These are phyloP conservation scores for Leishmania arabica DNA, from an alignment of 208 protist species.

Conservation along the genomic window DNA sequence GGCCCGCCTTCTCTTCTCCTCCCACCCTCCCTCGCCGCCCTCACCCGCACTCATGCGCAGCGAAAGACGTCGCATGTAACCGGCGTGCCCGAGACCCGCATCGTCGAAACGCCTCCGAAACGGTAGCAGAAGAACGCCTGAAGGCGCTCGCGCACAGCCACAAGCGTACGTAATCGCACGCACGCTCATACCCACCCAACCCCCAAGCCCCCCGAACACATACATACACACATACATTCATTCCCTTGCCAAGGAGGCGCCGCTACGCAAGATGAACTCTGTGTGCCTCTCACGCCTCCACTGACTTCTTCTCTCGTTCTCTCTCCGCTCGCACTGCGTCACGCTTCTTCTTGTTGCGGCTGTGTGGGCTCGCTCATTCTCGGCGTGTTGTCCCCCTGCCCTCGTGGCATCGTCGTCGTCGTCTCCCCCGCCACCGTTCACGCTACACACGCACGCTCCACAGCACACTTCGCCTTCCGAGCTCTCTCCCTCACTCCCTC, in stretches of 20 bases:
- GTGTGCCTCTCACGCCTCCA: background rate
- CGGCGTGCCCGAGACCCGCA: background rate
- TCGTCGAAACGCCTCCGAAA: background rate
- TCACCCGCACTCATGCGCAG: background rate
- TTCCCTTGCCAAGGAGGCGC: background rate
- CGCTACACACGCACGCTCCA: background rate
- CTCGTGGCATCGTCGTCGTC: too few species aligned
- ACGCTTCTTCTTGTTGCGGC: too few species aligned
- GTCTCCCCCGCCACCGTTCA: too few species aligned
- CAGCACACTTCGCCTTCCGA: background rate
- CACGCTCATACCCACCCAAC: too few species aligned
- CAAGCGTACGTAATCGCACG: too few species aligned
- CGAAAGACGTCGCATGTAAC: background rate
- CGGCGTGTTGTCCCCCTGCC: too few species aligned
- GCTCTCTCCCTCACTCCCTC: background rate
- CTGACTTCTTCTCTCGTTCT: background rate
- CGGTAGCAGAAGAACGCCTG: background rate
- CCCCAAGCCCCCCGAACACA: background rate
- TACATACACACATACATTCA: background rate
- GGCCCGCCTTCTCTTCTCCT: background rate
- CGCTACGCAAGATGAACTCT: background rate
- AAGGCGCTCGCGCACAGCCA: background rate
- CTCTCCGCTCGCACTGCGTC: background rate
- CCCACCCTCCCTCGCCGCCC: background rate
- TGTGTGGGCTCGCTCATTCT: too few species aligned